A percentile compares a stretch with the other conserved stretches of the same genome.
Conservation (phyloP, 768 basidiomycete species). For the Paxillus rubicundulus region DNA sequence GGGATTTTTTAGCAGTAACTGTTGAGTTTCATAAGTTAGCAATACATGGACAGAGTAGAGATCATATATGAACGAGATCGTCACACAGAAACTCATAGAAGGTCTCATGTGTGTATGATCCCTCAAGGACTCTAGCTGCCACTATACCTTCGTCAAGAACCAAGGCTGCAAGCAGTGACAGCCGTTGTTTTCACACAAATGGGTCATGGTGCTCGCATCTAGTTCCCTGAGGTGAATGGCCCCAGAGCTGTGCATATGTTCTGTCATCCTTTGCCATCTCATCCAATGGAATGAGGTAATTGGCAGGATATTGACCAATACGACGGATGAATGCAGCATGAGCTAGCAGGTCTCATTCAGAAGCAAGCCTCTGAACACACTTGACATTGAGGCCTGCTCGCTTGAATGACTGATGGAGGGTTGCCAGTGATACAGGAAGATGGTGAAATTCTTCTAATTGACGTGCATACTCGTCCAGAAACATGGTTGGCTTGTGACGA, state of each 20-base stretch:
- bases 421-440: slow-evolving; percentile 10
- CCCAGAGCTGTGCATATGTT: slow-evolving; percentile 24
- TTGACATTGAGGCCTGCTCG: slow-evolving; percentile 11
- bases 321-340: slow-evolving; percentile 7
- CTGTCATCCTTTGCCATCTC: slow-evolving; percentile 30
- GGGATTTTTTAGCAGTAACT: slow-evolving; percentile 21
- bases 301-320: slow-evolving; percentile 11
- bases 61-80: slow-evolving; percentile 4
- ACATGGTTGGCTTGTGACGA: no score
- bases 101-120: slow-evolving; percentile 13
- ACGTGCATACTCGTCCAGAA: no score
- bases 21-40: background rate
- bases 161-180: slow-evolving; percentile 18
- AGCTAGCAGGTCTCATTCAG: slow-evolving; percentile 4
- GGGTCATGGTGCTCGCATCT: slow-evolving; percentile 17
- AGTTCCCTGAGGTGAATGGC: slow-evolving; percentile 14
- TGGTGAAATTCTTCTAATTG: slow-evolving; percentile 1
- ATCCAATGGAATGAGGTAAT: slow-evolving; percentile 22
- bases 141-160: slow-evolving; percentile 25
- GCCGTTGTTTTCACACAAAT: slow-evolving; percentile 18
- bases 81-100: slow-evolving; percentile 17
- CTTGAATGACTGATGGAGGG: slow-evolving; percentile 12
- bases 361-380: slow-evolving; percentile 11
- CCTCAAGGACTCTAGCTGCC: slow-evolving; percentile 19
- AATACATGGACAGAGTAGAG: background rate